Conservation (phyloP, 768 basidiomycete species). For the Calocybe gangraenosa region DNA sequence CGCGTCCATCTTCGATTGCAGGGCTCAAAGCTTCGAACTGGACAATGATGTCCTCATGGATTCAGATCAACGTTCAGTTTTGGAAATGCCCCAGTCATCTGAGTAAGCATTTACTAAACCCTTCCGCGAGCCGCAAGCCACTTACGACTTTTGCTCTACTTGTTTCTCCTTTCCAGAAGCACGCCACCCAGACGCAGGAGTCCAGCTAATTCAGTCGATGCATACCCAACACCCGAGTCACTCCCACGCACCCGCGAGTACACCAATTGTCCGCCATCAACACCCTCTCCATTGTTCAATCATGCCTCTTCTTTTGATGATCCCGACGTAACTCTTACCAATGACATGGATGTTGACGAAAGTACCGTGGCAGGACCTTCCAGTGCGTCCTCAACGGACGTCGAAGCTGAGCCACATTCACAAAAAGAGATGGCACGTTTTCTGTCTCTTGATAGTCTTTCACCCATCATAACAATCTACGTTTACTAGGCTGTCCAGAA, state of each 20-base stretch:
- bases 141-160: background rate
- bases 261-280: background rate
- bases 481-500: background rate
- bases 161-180: background rate
- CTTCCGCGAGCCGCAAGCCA: too few species aligned
- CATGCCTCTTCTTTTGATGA: background rate
- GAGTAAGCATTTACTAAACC: too few species aligned
- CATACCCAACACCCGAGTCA: conserved; percentile 8
- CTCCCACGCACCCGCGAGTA: conserved; percentile 2
- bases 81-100: too few species aligned
- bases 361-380: background rate
- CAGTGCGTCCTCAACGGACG: background rate
- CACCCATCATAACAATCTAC: too few species aligned
- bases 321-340: background rate
- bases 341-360: conserved; percentile 8
- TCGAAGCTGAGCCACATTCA: too few species aligned
- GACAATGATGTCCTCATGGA: too few species aligned
- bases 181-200: background rate
- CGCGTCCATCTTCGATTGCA: too few species aligned
- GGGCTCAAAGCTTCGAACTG: too few species aligned
- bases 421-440: too few species aligned
- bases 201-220: background rate
- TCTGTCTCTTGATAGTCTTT: too few species aligned
- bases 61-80: too few species aligned
- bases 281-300: conserved; percentile 5